These are phyloP conservation scores for Cercophora newfieldiana DNA, from an alignment of 495 filamentous ascomycete species.

Conservation along the genomic window DNA sequence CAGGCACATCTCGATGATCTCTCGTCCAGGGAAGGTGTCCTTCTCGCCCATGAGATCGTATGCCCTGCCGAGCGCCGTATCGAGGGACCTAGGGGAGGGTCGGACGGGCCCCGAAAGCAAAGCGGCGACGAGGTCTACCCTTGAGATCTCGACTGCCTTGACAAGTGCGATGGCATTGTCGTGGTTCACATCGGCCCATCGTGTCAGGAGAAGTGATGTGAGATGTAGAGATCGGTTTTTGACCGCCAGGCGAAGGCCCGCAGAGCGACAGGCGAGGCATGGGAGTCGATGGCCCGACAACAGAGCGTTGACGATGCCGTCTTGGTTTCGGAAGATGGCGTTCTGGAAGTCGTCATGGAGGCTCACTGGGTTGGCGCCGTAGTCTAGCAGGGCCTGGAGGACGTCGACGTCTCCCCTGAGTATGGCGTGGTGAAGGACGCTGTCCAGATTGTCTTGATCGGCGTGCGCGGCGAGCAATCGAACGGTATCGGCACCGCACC, in stretches of 20 bases:
- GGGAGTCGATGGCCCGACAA: constrained; percentile 32
- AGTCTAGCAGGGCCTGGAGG: constrained; percentile 28
- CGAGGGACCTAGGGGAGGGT: constrained; percentile 30
- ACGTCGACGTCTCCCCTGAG: constrained; percentile 27
- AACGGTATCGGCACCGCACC: constrained; percentile 31
- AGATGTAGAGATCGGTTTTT: constrained; percentile 29
- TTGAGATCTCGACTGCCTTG: constrained; percentile 26
- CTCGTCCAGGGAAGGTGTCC: constrained; percentile 8
- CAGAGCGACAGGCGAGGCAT: constrained; percentile 33
- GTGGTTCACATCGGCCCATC: constrained; percentile 36
- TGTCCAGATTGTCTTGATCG: constrained; percentile 36
- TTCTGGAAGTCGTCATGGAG: constrained; percentile 37
- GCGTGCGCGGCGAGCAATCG: constrained; percentile 28
- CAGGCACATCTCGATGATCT: constrained; percentile 32
- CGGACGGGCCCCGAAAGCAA: constrained; percentile 29
- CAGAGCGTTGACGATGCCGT: constrained; percentile 24
- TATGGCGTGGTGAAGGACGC: constrained; percentile 33
- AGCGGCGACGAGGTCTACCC: constrained; percentile 27
- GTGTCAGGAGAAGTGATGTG: constrained; percentile 23
- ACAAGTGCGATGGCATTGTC: constrained; percentile 26
- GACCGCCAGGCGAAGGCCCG: constrained; percentile 32
- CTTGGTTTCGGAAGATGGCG: constrained; percentile 24
- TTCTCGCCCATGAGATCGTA: constrained; percentile 13
- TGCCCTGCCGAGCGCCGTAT: constrained; percentile 26
- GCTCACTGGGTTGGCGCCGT: constrained; percentile 30